These are phyloP conservation scores for Rhizoclosmatium sp. DNA, from an alignment of 192 early-diverging fungal species.

Conservation along the genomic window DNA sequence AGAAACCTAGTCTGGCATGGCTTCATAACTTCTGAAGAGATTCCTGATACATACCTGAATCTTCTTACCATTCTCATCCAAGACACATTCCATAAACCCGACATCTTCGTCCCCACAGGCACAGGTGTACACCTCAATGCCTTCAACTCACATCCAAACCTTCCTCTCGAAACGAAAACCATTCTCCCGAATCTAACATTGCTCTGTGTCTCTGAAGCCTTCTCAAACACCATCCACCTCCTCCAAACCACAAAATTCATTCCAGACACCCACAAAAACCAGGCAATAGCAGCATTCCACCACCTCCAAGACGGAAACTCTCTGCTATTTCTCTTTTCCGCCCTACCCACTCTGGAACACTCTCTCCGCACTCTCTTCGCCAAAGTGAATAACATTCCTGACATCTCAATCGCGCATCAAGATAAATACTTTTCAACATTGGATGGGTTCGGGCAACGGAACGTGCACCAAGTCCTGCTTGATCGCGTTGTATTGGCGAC, in stretches of 20 bases:
- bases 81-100: too few relatives aligned
- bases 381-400: slow-evolving; percentile 18
- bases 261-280: slow-evolving; percentile 13
- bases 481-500: background rate
- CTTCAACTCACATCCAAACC: slow-evolving; percentile 16
- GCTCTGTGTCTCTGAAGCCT: background rate
- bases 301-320: background rate
- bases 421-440: slow-evolving; percentile 30
- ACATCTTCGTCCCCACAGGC: background rate
- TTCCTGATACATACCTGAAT: background rate
- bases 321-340: slow-evolving; percentile 8
- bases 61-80: background rate
- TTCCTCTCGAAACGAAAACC: background rate
- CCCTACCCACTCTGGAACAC: slow-evolving; percentile 16
- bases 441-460: slow-evolving; percentile 32
- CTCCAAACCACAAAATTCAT: background rate
- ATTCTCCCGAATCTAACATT: background rate
- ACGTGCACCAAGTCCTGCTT: slow-evolving; percentile 22
- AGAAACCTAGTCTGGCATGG: slow-evolving; percentile 32
- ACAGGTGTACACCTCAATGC: background rate
- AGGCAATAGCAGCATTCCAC: background rate
- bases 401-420: slow-evolving; percentile 7
- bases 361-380: slow-evolving; percentile 9
- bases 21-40: background rate
- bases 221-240: background rate